These are phyloP conservation scores for Sporisorium sorghi DNA, from an alignment of 1,284 basidiomycete species.

Conservation along the genomic window DNA sequence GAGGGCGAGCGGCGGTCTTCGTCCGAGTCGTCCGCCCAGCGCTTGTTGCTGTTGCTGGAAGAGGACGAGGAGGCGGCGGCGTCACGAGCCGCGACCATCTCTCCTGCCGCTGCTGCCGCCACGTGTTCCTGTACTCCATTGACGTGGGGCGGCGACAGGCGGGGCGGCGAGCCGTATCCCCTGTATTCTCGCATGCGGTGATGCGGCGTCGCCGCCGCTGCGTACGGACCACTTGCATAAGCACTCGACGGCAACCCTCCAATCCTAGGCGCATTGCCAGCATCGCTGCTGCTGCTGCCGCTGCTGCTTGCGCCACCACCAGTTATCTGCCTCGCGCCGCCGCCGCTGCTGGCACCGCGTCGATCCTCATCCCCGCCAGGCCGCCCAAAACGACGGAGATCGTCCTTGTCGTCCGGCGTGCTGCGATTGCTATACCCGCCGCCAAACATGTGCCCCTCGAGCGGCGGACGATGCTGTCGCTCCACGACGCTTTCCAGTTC, in stretches of 20 bases:
- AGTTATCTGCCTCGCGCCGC: conserved; percentile 27
- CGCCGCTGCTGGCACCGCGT: conserved; percentile 8
- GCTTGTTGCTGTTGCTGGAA: too few relatives aligned
- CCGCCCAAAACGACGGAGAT: conserved; percentile 37
- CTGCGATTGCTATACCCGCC: conserved; percentile 43
- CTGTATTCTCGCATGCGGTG: conserved; percentile 10
- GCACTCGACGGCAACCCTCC: conserved; percentile 36
- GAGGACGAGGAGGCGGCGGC: too few relatives aligned
- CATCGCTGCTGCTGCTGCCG: conserved; percentile 21
- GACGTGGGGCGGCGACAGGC: conserved; percentile 3
- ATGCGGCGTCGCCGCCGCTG: neutral
- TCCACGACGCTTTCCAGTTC: conserved; percentile 48
- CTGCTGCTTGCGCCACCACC: conserved; percentile 13
- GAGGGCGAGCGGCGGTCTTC: conserved; percentile 27
- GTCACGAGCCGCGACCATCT: neutral
- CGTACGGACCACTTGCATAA: conserved; percentile 10
- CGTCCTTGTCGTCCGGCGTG: conserved; percentile 47
- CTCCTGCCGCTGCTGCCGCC: too few relatives aligned
- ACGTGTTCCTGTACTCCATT: neutral
- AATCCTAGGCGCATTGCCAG: conserved; percentile 26
- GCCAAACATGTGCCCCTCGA: conserved; percentile 15
- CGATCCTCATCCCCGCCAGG: conserved; percentile 33
- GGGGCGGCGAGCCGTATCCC: conserved; percentile 12
- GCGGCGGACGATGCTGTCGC: conserved; percentile 26
- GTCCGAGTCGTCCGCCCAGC: conserved; percentile 35